phyloP scores from a whole-genome alignment of 2,329 filamentous ascomycete genomes.

The Scedosporium apiospermum region DNA sequence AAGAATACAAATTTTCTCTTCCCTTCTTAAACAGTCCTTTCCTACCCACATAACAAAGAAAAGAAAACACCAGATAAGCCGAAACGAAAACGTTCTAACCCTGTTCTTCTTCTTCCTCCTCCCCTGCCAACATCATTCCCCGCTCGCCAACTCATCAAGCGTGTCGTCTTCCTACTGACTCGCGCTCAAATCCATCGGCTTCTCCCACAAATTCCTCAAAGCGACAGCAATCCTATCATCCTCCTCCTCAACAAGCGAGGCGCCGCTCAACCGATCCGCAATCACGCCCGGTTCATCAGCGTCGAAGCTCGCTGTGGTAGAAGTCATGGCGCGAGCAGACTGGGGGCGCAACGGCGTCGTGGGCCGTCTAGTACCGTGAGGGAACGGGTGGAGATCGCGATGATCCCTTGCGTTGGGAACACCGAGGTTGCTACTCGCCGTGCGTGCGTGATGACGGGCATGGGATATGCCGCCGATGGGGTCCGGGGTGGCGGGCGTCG shows the following conservation, averaged over 20 bases:
- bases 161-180: slow-evolving; percentile 26
- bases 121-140: not conserved
- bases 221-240: slow-evolving; percentile 41
- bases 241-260: slow-evolving; percentile 21
- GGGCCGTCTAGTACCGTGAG: not conserved
- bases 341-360: slow-evolving; percentile 28
- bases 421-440: slow-evolving; percentile 13
- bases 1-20: too few species aligned
- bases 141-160: not conserved
- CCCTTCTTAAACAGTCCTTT: not conserved
- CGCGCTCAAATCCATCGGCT: slow-evolving; percentile 46
- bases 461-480: not conserved
- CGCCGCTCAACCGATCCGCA: slow-evolving; percentile 26
- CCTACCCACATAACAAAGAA: not conserved
- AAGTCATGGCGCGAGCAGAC: not conserved
- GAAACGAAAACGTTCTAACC: not conserved
- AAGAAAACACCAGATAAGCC: not conserved
- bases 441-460: not conserved
- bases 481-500: not conserved
- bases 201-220: slow-evolving; percentile 53
- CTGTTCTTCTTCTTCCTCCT: not conserved
- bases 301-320: slow-evolving; percentile 33
- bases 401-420: not conserved
- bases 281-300: slow-evolving; percentile 19
- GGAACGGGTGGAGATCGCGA: not conserved